Conservation (phyloP, 345 rosid species). For the Acer negundo region DNA sequence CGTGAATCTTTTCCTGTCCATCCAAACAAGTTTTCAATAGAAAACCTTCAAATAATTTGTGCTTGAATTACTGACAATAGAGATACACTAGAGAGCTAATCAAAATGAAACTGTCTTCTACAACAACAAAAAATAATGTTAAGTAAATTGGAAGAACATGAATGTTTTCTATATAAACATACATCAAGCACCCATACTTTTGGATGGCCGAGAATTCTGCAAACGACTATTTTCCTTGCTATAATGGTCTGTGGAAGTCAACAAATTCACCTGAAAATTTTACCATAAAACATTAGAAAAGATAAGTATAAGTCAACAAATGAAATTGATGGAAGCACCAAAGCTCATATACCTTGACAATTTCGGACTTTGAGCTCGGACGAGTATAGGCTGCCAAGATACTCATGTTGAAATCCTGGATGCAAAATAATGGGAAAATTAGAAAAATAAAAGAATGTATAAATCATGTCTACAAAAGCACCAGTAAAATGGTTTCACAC, state of each 20-base stretch:
- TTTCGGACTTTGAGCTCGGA: slow-evolving; percentile 80
- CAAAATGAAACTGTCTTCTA: neutral
- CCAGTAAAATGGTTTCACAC: neutral
- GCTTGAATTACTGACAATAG: neutral
- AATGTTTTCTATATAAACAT: neutral
- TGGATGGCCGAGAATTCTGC: slow-evolving; percentile 38
- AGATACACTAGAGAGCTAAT: neutral
- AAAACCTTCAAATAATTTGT: neutral
- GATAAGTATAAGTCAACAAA: no score
- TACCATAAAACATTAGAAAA: no score
- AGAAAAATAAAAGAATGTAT: neutral
- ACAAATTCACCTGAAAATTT: slow-evolving; percentile 73
- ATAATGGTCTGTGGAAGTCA: slow-evolving; percentile 50
- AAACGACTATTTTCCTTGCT: slow-evolving; percentile 44
- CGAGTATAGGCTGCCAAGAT: slow-evolving; percentile 79
- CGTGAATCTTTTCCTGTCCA: no score
- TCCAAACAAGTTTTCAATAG: no score
- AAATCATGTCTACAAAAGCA: slow-evolving; percentile 1
- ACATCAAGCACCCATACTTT: slow-evolving; percentile 70
- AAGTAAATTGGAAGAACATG: neutral
- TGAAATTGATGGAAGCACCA: neutral
- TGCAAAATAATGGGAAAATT: neutral
- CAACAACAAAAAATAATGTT: neutral
- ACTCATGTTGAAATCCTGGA: slow-evolving; percentile 91
- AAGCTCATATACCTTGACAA: slow-evolving; percentile 65